Base-by-base conservation (phyloP, 164 flowering plant species). In the Chimonanthus praecox region DNA sequence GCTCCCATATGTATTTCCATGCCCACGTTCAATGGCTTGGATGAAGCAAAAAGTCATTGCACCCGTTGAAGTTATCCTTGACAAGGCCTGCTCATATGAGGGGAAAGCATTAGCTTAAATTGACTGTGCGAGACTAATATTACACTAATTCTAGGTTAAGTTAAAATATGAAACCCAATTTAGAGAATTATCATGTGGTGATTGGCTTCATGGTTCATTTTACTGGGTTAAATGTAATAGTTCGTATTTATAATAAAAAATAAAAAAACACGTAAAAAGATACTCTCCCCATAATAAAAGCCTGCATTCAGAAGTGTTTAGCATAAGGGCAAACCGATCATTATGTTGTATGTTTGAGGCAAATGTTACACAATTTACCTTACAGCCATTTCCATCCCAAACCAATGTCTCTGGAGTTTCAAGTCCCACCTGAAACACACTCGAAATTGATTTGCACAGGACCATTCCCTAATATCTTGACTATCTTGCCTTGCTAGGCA, bases 41-140 rank as follows among this genome's bases (percentile, higher is more conserved):
- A 92, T 88, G 77, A 92, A 92, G 81, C 94, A 82, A 80, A 77
- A 92, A n/a, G 96, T 92, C 96, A 92, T 92, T 47, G 98, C 96
- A 69, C 98, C 96, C 7, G 97, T 90, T 78, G 96, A 92, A 67
- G 98, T 88, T 63, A 91, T 84, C 80, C 83, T 88, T 58, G 97
- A 91, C 66, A 93, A 74, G 78, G 95, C 98, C 98, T 93, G 83
- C 70, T 45, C 60, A 64, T 20, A 65, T 21, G 49, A 49, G 46
- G 16, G 16, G 20, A 71, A 70, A 47, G 8, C 11, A 63, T 9
- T 47, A 68, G 60, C 16, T 54, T 54, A n/a, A n/a, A 54, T 5
- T 9, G 33, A 33, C 60, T 54, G 13, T 54, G 5, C 60, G 4
- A 51, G 9, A 54, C 60, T n/a, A 11, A 54, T 5, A 54, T 54